phyloP scores from a whole-genome alignment of 2,329 filamentous ascomycete genomes.

The Sporothrix sp. region DNA sequence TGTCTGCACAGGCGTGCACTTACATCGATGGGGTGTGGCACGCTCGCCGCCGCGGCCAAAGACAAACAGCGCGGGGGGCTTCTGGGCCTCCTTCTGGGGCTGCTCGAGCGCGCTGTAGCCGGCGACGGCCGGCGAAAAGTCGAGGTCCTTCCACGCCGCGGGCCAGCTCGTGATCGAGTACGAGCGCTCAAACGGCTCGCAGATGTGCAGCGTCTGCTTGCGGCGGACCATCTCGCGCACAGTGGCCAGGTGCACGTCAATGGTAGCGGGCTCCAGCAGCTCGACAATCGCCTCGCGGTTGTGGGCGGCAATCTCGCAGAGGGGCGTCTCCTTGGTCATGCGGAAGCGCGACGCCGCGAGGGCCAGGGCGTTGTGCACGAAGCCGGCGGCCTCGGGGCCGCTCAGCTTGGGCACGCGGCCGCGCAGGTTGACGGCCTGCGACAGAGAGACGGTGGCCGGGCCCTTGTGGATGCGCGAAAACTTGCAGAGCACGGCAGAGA shows the following conservation, averaged over 20 bases:
- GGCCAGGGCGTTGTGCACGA: slow-evolving; percentile 3
- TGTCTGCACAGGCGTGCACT: no score
- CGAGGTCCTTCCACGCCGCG: slow-evolving; percentile 6
- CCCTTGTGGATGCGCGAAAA: slow-evolving; percentile 1
- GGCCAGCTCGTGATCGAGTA: slow-evolving; percentile 5
- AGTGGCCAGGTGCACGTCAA: neutral
- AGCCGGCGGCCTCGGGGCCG: neutral
- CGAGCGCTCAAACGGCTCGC: slow-evolving; percentile 8
- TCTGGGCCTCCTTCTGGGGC: neutral
- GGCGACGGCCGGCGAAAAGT: slow-evolving; percentile 5
- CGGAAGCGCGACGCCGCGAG: neutral
- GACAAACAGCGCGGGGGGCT: neutral
- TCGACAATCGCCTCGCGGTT: neutral
- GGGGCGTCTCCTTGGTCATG: neutral
- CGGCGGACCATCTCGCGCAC: slow-evolving; percentile 10
- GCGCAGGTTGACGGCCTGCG: slow-evolving; percentile 8
- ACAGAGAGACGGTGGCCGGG: neutral
- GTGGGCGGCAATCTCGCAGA: slow-evolving; percentile 8
- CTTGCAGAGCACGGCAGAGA: slow-evolving; percentile 1
- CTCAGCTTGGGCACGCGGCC: slow-evolving; percentile 6
- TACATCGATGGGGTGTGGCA: neutral
- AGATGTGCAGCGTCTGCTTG: slow-evolving; percentile 5
- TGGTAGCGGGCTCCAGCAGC: neutral
- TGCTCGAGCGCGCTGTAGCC: neutral
- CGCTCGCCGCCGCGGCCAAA: neutral